phyloP scores from a whole-genome alignment of 306 rosid genomes.

The Vigna reflexopilosa region DNA sequence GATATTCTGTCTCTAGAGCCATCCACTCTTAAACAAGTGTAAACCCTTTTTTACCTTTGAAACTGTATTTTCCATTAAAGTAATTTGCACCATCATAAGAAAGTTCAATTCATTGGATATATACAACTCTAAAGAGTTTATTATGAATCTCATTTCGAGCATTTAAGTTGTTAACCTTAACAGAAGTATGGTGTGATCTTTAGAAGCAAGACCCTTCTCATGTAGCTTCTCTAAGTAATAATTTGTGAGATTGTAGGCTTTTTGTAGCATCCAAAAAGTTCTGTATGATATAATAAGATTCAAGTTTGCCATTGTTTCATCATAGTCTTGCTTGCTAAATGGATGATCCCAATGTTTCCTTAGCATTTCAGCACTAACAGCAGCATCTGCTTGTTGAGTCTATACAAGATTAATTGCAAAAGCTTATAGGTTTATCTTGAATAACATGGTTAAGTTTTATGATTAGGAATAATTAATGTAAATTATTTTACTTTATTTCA shows the following conservation, averaged over 20 bases:
- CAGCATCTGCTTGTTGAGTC: slow-evolving; percentile 97
- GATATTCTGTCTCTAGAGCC: slow-evolving; percentile 85
- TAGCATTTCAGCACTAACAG: slow-evolving; percentile 95
- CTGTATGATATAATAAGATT: slow-evolving; percentile 96
- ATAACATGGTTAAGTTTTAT: slow-evolving; percentile 83
- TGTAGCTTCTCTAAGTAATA: slow-evolving; percentile 96
- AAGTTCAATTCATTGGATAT: slow-evolving; percentile 87
- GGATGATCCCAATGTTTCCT: slow-evolving; percentile 94
- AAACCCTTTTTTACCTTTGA: slow-evolving; percentile 83
- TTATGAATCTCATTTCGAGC: slow-evolving; percentile 98
- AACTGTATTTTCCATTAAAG: slow-evolving; percentile 42
- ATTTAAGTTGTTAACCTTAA: slow-evolving; percentile 91
- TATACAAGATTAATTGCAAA: slow-evolving; percentile 96
- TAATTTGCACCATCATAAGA: slow-evolving; percentile 58
- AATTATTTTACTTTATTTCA: too few relatives aligned
- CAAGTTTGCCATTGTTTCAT: slow-evolving; percentile 94
- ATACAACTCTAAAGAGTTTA: slow-evolving; percentile 87
- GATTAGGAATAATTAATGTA: too few relatives aligned
- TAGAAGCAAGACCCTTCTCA: slow-evolving; percentile 96
- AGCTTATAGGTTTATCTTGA: slow-evolving; percentile 89
- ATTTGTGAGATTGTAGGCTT: slow-evolving; percentile 93
- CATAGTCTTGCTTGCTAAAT: slow-evolving; percentile 93
- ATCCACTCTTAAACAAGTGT: slow-evolving; percentile 69
- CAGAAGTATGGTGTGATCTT: slow-evolving; percentile 94
- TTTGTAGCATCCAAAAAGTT: slow-evolving; percentile 94